Base-by-base conservation (phyloP, 2,329 filamentous ascomycete genomes). In the Fusarium succisae region DNA sequence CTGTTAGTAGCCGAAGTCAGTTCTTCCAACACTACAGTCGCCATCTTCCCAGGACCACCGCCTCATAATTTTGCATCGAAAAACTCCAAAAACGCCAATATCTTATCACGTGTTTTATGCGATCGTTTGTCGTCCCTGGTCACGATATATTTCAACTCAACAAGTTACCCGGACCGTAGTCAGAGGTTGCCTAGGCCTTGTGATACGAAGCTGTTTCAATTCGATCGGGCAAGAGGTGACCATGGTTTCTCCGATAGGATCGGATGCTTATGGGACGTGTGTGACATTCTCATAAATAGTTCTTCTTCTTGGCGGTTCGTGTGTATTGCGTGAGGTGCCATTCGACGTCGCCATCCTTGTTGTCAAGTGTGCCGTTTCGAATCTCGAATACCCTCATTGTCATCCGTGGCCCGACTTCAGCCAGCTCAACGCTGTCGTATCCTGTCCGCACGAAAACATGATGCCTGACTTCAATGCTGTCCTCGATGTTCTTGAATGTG, bases 351-450 rank as follows among this genome's bases (percentile, higher is more conserved):
- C 96, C 96, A 76, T 97, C 94, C 82, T 97, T 97, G 79, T 95
- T 97, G 81, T 98, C 96, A 69, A 98, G 86, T 8, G 96, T 97
- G 22, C 96, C 96, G 60, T 92, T 92, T 53, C 95, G 89, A 70
- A 99, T 98, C 85, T 98, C 94, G 80, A 98, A 99, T 60, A 95
- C 86, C 76, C 94, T 89, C 94, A 98, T 96, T n/a, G 95, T 98
- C 94, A 98, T 98, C 65, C 96, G 89, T 3, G 96, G 96, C 0
- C 96, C 95, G 57, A 97, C 94, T 82, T 98, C 95, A 20, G 93
- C 92, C 77, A 98, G 84, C 82, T 97, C 95, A 6, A 98, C 94
- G 66, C 92, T 94, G 80, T 97, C 92, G 80, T 96, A 96, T 2
- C 94, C 93, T 0, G 96, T 98, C 81, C 94, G 92, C 24, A 99